Conservation (phyloP, 305 asterid species). For the Fraxinus velutina region DNA sequence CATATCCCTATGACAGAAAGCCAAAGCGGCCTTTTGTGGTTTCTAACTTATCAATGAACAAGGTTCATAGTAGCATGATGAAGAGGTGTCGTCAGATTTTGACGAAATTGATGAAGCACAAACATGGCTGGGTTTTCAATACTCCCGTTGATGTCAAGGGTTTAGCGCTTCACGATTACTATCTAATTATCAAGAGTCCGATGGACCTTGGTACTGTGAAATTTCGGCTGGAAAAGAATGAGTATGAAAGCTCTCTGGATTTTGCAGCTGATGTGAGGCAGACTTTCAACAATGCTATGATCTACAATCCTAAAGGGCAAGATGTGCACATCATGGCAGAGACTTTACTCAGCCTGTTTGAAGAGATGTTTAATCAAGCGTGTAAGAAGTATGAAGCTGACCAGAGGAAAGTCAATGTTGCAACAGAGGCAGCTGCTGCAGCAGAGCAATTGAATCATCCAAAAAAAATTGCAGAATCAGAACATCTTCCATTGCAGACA, state of each 20-base stretch:
- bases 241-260: slow-evolving; percentile 51
- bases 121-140: slow-evolving; percentile 54
- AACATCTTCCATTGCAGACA: background rate
- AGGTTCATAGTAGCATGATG: slow-evolving; percentile 24
- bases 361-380: slow-evolving; percentile 48
- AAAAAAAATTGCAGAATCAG: background rate
- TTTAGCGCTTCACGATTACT: slow-evolving; percentile 77
- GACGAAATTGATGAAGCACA: slow-evolving; percentile 64
- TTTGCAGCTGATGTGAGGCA: slow-evolving; percentile 78
- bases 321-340: slow-evolving; percentile 65
- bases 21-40: background rate
- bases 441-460: background rate
- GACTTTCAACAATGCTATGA: slow-evolving; percentile 79
- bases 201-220: slow-evolving; percentile 95
- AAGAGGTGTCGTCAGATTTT: slow-evolving; percentile 71
- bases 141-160: slow-evolving; percentile 67
- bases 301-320: slow-evolving; percentile 84
- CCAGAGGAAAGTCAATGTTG: background rate
- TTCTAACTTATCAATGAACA: background rate
- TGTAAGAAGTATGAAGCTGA: background rate
- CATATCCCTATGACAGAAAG: background rate
- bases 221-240: slow-evolving; percentile 47
- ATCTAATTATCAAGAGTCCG: slow-evolving; percentile 71
- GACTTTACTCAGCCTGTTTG: slow-evolving; percentile 51
- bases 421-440: background rate